Evolutionary conservation across 345 rosid species (phyloP), one percentile per base, ranked within the genome.

Genomic region (Bruguiera sexangula): DNA sequence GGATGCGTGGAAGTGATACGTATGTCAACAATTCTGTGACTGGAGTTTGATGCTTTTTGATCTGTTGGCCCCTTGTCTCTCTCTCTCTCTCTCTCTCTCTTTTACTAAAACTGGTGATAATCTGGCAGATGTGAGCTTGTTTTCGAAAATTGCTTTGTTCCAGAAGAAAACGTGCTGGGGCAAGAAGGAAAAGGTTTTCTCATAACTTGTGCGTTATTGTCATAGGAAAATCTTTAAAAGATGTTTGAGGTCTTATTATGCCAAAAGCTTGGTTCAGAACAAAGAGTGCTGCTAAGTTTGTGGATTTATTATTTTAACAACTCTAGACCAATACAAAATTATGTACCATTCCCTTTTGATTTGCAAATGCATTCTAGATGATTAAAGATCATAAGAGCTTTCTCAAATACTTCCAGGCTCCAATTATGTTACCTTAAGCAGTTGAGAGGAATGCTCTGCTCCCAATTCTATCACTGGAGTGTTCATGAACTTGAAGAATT

Each of bases 1-100:
- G 98, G 69, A 94, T 94, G 98, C 88, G 97, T 19, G 98, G 98
- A 84, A 91, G 97, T 62, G 98, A 94, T 79, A 94, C 96, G 93
- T 94, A 86, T 62, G 82, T 58, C 55, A 60, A 60, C 62, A 69
- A 58, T 71, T 48, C 73, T 80, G 52, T 72, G 18, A 66, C 48
- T 59, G 63, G 60, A 72, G 15, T 67, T 76, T 13, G 73, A 31
- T 63, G 43, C 73, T 77, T 69, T 59, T 9, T 31, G 60, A 24
- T 70, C 68, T 27, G 36, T 27, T 60, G 4, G 22, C 62, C 48
- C 54, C 64, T 31, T 36, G 51, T 66, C 57, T 70, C 69, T 52
- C 46, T 71, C 74, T 58, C 21, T 55, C 19, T 48, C 24, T 24
- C 57, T 70, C 69, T 52, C 46, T 71, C 74, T 58, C 24, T 55